phyloP scores from a whole-genome alignment of 177 flowering plant species.

The Tripterygium wilfordii region DNA sequence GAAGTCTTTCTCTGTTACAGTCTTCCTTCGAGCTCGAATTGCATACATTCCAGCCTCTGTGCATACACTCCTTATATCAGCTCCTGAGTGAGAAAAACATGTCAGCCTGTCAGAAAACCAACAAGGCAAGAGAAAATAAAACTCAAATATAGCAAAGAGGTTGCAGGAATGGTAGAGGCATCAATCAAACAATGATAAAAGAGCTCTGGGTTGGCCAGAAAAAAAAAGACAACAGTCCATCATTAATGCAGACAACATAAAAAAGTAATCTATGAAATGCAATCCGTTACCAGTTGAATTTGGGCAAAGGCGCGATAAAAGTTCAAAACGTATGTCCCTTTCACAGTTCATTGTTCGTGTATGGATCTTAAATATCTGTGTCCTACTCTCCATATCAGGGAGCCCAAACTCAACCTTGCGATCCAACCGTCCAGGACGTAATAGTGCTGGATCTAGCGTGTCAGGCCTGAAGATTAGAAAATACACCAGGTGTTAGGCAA shows the following conservation, averaged over 20 bases:
- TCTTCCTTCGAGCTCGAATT: constrained; percentile 89
- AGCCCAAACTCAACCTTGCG: no score
- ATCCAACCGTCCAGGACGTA: constrained; percentile 93
- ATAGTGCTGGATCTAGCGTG: constrained; percentile 86
- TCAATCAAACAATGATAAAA: no score
- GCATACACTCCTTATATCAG: constrained; percentile 93
- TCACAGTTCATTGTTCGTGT: constrained; percentile 97
- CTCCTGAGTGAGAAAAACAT: constrained; percentile 40
- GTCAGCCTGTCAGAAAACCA: not conserved
- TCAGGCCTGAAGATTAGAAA: constrained; percentile 61
- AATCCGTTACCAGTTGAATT: constrained; percentile 78
- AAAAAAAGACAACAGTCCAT: no score
- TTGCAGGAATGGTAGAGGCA: no score
- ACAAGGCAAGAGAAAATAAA: not conserved
- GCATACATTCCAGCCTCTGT: constrained; percentile 98
- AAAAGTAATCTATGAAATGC: not conserved
- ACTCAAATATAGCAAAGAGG: no score
- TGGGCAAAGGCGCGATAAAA: constrained; percentile 91
- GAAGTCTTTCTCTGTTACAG: constrained; percentile 90
- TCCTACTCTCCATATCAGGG: constrained; percentile 92
- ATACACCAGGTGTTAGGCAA: not conserved
- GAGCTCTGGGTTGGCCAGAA: no score
- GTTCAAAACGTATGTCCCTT: constrained; percentile 88
- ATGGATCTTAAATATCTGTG: constrained; percentile 93
- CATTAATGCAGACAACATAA: no score